Evolutionary conservation across 1,139 yeast genomes (phyloP), one percentile per base, ranked within the genome.

Genomic region (Debaryomyces sp.): DNA sequence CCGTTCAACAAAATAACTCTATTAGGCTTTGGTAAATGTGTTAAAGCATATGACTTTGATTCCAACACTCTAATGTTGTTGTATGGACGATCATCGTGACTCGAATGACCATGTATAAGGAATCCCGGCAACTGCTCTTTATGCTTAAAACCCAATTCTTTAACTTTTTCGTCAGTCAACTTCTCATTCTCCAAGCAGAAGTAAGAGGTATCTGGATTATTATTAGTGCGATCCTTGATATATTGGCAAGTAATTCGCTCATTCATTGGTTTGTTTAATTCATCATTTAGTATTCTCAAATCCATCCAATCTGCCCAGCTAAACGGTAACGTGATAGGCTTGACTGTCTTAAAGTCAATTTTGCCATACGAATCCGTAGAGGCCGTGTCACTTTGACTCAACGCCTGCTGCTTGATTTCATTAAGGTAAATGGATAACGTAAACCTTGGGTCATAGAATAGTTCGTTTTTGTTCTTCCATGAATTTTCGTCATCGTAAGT

Each of bases 391-490:
- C 27, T 45, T 51, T 57, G 47, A 42, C 52, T 41, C 43, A 51
- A 22, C 41, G 53, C 59, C 30, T 54, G 55, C 17, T 50, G 44
- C 43, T 60, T 62, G 12, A 74, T 55, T 42, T 67, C 63, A 49
- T 66, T 61, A 42, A 73, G 50, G 52, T 69, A 71, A 3, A 71
- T 69, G 1, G 77, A 54, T 36, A 68, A 56, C 0, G 80, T 71
- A 46, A 74, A 64, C 45, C 80, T 57, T 5, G 80, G 80, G 50
- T 75, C 80, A 52, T 60, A 74, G 44, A 50, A 61, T 18, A 72
- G 60, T 34, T 51, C 53, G 22, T 58, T 56, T 39, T 45, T 54
- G 37, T 54, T 54, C n/a, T 53, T 45, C 62, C 66, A 62, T 7
- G 67, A 54, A 7, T 54, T 46, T 2, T 53, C 56, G 30, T 48